Conservation (phyloP, 2,329 filamentous ascomycete genomes). For the Fusarium dlaminii region DNA sequence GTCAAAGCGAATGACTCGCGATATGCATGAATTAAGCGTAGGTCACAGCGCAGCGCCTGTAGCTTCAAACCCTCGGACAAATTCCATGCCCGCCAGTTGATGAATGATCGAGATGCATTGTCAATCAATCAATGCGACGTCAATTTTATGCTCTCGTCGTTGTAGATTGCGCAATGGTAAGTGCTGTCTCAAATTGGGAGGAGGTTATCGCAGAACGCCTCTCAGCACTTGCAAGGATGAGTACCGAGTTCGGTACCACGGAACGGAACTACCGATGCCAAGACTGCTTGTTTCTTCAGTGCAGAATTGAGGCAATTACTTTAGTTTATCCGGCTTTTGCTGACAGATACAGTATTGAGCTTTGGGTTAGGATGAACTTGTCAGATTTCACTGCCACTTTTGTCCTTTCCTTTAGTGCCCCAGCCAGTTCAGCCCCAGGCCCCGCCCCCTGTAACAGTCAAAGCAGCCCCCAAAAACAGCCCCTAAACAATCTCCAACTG, state of each 20-base stretch:
- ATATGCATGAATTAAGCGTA: neutral
- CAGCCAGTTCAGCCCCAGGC: neutral
- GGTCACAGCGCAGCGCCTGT: neutral
- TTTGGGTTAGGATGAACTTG: neutral
- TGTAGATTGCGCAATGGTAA: neutral
- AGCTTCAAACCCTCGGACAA: neutral
- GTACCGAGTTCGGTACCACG: neutral
- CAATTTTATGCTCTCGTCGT: neutral
- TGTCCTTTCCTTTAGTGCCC: neutral
- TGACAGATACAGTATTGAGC: neutral
- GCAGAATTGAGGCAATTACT: neutral
- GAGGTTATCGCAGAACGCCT: neutral
- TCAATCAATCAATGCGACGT: neutral
- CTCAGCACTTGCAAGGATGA: neutral
- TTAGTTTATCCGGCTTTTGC: neutral
- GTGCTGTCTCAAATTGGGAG: neutral
- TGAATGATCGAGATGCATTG: neutral
- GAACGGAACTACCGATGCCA: neutral
- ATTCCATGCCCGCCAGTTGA: neutral
- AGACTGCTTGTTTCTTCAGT: neutral
- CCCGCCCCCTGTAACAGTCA: neutral
- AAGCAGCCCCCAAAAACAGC: neutral
- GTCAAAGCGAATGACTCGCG: constrained; percentile 1
- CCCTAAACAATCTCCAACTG: neutral
- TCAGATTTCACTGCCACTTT: neutral